Base-by-base conservation (phyloP, 2,329 filamentous ascomycete genomes). In the Arachnopeziza araneosa region DNA sequence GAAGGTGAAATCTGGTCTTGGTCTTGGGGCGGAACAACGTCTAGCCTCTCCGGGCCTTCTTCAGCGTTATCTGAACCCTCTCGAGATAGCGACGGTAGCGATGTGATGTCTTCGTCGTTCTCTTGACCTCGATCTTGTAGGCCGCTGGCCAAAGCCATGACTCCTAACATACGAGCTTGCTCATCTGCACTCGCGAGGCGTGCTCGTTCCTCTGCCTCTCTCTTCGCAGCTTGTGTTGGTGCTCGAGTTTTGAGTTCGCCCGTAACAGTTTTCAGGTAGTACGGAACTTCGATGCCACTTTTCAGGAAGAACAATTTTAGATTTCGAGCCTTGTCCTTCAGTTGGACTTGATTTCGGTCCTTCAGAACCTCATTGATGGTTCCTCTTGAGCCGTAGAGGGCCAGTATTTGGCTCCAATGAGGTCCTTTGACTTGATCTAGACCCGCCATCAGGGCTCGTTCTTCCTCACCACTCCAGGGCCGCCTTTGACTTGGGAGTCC, bases 251-350 rank as follows among this genome's bases (percentile, higher is more conserved):
- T 93, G 48, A 96, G 78, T 74, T 96, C 92, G 2, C 92, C 92
- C 0, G 92, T 96, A 12, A 96, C 92, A 30, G 89, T 90, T 69
- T 93, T 87, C 23, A 96, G 76, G 67, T 95, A 95, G 68, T 90
- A 91, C 0, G 92, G 92, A 73, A 96, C 93, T 69, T 96, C 92
- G 5, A 91, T 92, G 56, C 91, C 91, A 21, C 89, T 93, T 77
- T 96, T 96, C 57, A 96, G 77, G 74, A 96, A 96, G 76, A 95
- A 96, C 0, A 96, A 77, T 73, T 96, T 96, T 54, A 96, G 76
- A 65, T 96, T 96, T 55, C 91, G 82, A 0, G 91, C 91, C 74
- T 96, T 96, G 71, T 96, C 91, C 73, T 96, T 96, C 14, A 96
- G 79, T 71, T 96, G 92, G 0, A 96, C 92, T 70, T 96, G 91